These are phyloP conservation scores for Tylopilus sp. DNA, from an alignment of 1,284 basidiomycete genomes.

Conservation along the genomic window DNA sequence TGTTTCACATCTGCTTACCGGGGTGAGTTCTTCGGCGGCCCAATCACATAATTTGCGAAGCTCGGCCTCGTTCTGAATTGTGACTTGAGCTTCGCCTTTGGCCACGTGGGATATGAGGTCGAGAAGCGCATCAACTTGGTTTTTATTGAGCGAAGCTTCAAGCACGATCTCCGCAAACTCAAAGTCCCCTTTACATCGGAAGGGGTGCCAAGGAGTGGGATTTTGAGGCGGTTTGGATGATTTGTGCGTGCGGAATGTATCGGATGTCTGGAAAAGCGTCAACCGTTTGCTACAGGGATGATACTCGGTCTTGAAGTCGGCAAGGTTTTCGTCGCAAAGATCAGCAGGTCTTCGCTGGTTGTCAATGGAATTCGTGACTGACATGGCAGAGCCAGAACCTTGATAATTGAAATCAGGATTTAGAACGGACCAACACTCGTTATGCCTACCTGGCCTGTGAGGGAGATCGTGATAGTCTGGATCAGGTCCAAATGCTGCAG, in stretches of 20 bases:
- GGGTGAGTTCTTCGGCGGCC: background rate
- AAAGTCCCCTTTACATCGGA: background rate
- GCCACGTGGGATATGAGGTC: background rate
- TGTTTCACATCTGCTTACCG: no score
- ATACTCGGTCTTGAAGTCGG: background rate
- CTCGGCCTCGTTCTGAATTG: background rate
- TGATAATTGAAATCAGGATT: no score
- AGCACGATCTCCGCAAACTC: background rate
- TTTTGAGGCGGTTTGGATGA: background rate
- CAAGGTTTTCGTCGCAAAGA: background rate
- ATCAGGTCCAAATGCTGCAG: no score
- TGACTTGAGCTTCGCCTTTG: background rate
- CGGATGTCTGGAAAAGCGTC: background rate
- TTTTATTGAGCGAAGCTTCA: background rate
- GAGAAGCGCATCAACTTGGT: background rate
- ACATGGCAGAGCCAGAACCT: background rate
- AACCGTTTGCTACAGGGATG: background rate
- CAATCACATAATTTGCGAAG: background rate
- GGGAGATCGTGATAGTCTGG: no score
- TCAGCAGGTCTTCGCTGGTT: background rate
- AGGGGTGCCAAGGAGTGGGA: background rate
- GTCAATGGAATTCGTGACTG: background rate
- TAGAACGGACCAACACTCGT: background rate
- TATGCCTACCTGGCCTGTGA: no score
- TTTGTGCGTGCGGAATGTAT: background rate